Evolutionary conservation across 805 yeast species (phyloP), one percentile per base, ranked within the genome.

Genomic region (Kodamaea jinghongensis): DNA sequence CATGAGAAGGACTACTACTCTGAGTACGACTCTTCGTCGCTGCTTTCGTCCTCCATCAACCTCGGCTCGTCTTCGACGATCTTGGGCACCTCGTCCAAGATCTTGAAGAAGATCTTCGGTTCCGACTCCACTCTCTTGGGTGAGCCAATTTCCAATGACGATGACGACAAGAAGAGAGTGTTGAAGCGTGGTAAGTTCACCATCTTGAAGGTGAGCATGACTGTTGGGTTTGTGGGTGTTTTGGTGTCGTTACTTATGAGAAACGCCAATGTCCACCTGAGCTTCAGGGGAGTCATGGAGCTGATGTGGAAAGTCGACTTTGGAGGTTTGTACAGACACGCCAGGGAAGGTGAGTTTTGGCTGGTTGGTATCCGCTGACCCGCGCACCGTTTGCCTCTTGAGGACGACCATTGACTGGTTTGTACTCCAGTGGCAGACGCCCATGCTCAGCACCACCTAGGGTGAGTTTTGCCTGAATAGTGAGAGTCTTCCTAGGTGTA

Each of bases 171-270:
- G 7, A 49, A 50, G 30, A 34, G 28, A 4, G 26, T 34, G 7
- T 14, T 8, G 29, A 39, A 28, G 22, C 29, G 36, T 6, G 28
- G 13, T 26, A 14, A 12, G 28, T 36, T 39, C 28, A 38, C 39
- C 39, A 36, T 67, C 13, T 62, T 62, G 45, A 60, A 55, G 38
- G 37, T 66, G 17, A 65, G 71, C 31, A 46, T 67, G 38, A 60
- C 71, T 1, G 57, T 68, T 20, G 73, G 73, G 1, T 53, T 67
- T 31, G 50, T 67, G 26, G 73, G 74, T 2, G 52, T 68, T 34
- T 23, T 67, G 36, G 34, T 20, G 23, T 20, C 23, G 23, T 6
- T 20, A 8, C 23, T 20, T 8, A 20, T 20, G 23, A 20, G 23
- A 20, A 20, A 20, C 23, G 23, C 23, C 5, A 20, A 20, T 8